Base-by-base conservation (phyloP, 495 filamentous ascomycete species). In the Aspergillus olivimuriae region DNA sequence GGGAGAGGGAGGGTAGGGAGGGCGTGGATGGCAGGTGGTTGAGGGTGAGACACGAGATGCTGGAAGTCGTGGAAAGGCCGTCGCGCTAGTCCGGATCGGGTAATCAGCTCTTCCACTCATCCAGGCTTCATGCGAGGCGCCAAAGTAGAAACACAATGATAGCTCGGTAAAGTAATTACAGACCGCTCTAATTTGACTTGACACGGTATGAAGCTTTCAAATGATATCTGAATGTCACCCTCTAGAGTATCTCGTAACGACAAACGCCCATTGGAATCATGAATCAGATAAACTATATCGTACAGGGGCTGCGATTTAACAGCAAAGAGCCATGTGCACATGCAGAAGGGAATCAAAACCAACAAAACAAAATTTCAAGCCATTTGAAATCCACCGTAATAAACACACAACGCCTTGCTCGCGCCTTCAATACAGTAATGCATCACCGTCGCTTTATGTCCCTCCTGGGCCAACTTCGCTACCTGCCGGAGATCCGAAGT, bases 341-440 rank as follows among this genome's bases (percentile, higher is more conserved):
- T 5, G 11, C 24, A 28, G n/a, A 28, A 11, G 5, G 11, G 11
- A 28, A 28, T 28, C 24, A 28, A 28, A 6, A 28, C 24, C 24
- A 28, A 28, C 24, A 28, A 6, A 28, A 28, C 5, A 11, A 11
- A 28, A 28, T 5, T 11, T 60, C 43, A 58, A 30, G 34, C 5
- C 20, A 63, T 34, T 24, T 63, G 50, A 28, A 74, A 77, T 20
- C 63, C 61, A 2, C 76, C 76, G 41, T 74, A 76, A 44, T 66
- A 80, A 11, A 70, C 64, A 56, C 76, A 80, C 34, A 80, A 43
- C n/a, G 74, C 76, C 67, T 96, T 98, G 61, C 92, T 95, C 3
- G 86, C 84, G 7, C 88, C 87, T 43, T 86, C 73, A 65, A 92
- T 83, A 60, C 89, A 95, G 58, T 98, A 98, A 65, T 98, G 92